Conservation (phyloP, 2,329 filamentous ascomycete genomes). For the Colletotrichum graminicola region DNA sequence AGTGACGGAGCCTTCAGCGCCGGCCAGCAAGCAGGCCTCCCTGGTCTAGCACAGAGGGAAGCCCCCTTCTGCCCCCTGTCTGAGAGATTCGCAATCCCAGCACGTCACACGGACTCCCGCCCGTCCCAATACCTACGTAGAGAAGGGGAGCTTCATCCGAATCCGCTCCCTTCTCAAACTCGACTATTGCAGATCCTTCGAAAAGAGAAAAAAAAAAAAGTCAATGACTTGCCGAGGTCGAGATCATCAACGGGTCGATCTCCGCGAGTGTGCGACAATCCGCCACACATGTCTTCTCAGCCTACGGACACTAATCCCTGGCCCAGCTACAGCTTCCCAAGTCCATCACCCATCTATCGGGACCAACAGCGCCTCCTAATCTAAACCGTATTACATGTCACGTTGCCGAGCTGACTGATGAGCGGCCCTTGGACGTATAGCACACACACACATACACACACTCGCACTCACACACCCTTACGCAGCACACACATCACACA, state of each 20-base stretch:
- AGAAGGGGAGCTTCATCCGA: constrained; percentile 10
- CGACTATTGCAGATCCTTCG: constrained; percentile 3
- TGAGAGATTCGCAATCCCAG: constrained; percentile 15
- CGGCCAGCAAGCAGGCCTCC: neutral
- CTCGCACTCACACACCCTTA: neutral
- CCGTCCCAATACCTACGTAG: constrained; percentile 1
- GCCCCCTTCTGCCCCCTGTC: neutral
- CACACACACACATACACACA: neutral
- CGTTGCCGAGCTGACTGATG: neutral
- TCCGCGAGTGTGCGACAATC: neutral
- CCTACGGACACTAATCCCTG: neutral
- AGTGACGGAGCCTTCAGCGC: neutral
- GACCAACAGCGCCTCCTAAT: neutral
- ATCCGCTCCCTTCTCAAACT: neutral
- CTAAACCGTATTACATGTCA: neutral
- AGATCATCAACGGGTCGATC: neutral
- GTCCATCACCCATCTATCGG: neutral
- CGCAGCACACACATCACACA: neutral
- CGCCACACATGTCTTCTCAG: neutral
- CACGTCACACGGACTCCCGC: constrained; percentile 33
- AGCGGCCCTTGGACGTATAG: neutral
- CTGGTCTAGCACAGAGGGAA: neutral
- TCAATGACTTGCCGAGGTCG: neutral
- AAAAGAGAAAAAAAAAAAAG: neutral
- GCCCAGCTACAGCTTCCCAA: neutral